Conservation (phyloP, 192 early-diverging fungal species). For the Coemansia sp. region DNA sequence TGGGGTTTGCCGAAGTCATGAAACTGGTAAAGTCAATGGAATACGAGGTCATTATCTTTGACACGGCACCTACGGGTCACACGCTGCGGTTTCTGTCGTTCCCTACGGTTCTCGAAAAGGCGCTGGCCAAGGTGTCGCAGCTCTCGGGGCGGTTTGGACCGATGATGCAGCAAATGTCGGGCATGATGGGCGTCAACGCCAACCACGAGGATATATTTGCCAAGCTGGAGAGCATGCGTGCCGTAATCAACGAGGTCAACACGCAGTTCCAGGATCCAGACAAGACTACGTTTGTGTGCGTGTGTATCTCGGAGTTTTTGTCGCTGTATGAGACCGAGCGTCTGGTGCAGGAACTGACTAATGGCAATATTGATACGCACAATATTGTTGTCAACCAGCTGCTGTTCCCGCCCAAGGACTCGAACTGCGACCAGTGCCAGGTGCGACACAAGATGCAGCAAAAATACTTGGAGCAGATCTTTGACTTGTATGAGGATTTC, state of each 20-base stretch:
- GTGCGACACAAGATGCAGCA: slow-evolving; percentile 98
- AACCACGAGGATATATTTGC: slow-evolving; percentile 94
- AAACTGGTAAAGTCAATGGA: slow-evolving; percentile 99
- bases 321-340: slow-evolving; percentile 99
- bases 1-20: slow-evolving; percentile 99
- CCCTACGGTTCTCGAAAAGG: slow-evolving; percentile 97
- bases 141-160: slow-evolving; percentile 93
- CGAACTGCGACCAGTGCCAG: slow-evolving; percentile 84
- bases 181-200: slow-evolving; percentile 82
- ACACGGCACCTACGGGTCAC: slow-evolving; percentile 99
- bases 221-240: slow-evolving; percentile 95
- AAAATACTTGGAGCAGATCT: slow-evolving; percentile 98
- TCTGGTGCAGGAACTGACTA: slow-evolving; percentile 99
- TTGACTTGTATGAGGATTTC: slow-evolving; percentile 99
- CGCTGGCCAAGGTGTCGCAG: slow-evolving; percentile 91
- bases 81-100: slow-evolving; percentile 99
- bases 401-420: slow-evolving; percentile 87
- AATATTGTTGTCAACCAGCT: slow-evolving; percentile 99
- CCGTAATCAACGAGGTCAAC: slow-evolving; percentile 97
- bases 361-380: slow-evolving; percentile 97
- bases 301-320: slow-evolving; percentile 99
- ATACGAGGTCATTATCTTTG: slow-evolving; percentile 97
- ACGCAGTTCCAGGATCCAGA: slow-evolving; percentile 99
- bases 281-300: slow-evolving; percentile 98
- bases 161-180: slow-evolving; percentile 86